A percentile compares a stretch with the other conserved stretches of the same genome.
Evolutionary conservation across 2,329 filamentous ascomycete species (phyloP).

Genomic region (Pseudocercospora fuligena): DNA sequence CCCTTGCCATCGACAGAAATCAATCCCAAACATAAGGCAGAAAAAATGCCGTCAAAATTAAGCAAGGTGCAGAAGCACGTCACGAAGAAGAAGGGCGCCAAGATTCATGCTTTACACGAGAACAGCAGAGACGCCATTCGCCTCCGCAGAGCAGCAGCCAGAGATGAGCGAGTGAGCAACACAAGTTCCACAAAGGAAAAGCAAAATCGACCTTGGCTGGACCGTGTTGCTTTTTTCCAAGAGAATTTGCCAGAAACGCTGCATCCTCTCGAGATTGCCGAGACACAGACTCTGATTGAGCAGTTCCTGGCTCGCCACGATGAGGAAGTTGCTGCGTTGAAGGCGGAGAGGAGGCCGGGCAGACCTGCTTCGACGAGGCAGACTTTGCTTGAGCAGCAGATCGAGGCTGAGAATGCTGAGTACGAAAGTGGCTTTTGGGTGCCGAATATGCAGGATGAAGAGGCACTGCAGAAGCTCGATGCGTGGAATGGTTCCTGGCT

Average conservation of each 20-base stretch:
- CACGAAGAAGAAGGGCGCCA: conserved; percentile 84
- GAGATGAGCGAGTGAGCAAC: conserved; percentile 82
- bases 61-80: conserved; percentile 89
- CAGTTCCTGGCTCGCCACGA: conserved; percentile 66
- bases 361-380: conserved; percentile 78
- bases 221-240: conserved; percentile 74
- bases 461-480: conserved; percentile 68
- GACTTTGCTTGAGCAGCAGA: conserved; percentile 74
- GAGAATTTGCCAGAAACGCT: conserved; percentile 39
- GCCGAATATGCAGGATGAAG: conserved; percentile 73
- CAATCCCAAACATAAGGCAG: not conserved
- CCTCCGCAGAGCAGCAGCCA: conserved; percentile 75
- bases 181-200: conserved; percentile 72
- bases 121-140: conserved; percentile 85
- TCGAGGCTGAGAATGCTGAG: conserved; percentile 75
- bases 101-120: conserved; percentile 77
- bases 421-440: conserved; percentile 84
- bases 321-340: conserved; percentile 69
- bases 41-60: conserved; percentile 72
- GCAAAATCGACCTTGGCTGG: conserved; percentile 68
- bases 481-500: conserved; percentile 86
- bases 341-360: conserved; percentile 74
- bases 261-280: conserved; percentile 57
- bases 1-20: not conserved
- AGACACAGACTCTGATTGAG: conserved; percentile 59